These are phyloP conservation scores for Rhynchosporium secalis DNA, from an alignment of 2,329 filamentous ascomycete genomes.

Conservation along the genomic window DNA sequence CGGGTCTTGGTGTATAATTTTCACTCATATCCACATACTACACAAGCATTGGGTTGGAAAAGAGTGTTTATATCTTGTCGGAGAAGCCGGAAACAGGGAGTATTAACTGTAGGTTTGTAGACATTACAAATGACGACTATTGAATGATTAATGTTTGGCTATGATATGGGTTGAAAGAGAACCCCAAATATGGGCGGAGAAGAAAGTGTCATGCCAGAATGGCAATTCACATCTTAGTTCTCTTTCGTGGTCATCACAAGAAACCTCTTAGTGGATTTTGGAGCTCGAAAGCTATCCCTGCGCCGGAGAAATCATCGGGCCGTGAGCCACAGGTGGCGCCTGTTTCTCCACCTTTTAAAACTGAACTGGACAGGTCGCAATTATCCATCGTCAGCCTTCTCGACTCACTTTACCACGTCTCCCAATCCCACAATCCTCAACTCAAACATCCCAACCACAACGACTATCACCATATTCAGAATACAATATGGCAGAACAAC, in stretches of 20 bases:
- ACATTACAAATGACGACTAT: neutral
- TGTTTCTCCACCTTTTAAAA: neutral
- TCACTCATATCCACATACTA: slow-evolving; percentile 42
- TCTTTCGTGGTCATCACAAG: neutral
- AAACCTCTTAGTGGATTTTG: slow-evolving; percentile 13
- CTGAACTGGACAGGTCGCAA: slow-evolving; percentile 18
- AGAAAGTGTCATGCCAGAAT: too few relatives aligned
- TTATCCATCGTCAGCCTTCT: slow-evolving; percentile 9
- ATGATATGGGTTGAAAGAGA: too few relatives aligned
- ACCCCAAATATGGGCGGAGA: too few relatives aligned
- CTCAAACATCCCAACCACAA: slow-evolving; percentile 1
- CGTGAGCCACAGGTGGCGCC: neutral
- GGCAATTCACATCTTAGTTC: too few relatives aligned
- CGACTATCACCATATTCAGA: neutral
- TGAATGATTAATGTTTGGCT: neutral
- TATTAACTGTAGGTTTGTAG: neutral
- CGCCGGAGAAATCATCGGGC: neutral
- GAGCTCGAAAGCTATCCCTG: slow-evolving; percentile 2
- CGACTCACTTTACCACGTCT: neutral
- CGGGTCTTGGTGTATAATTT: slow-evolving; percentile 43
- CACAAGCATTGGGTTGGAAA: slow-evolving; percentile 14
- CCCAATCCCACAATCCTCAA: neutral
- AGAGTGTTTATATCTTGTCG: slow-evolving; percentile 18
- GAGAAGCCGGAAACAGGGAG: slow-evolving; percentile 21
- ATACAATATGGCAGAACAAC: slow-evolving; percentile 15